A percentile compares a stretch with the other conserved stretches of the same genome.
Conservation (phyloP, 345 rosid genomes). For the Eucalyptus viminalis region DNA sequence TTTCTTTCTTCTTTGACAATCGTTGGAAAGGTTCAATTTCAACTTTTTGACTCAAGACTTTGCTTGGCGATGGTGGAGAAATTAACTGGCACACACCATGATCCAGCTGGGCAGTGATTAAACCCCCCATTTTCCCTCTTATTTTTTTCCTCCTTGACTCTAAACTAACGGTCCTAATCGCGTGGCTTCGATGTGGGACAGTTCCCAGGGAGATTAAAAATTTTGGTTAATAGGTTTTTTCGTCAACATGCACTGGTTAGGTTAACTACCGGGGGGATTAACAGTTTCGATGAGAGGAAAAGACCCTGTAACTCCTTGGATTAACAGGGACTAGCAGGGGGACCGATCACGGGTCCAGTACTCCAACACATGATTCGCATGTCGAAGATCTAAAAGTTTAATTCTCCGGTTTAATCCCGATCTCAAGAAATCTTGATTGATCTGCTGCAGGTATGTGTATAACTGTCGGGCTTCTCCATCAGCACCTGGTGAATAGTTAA, state of each 20-base stretch:
- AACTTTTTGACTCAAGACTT: not conserved
- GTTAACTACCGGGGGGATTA: not conserved
- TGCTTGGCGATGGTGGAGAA: not conserved
- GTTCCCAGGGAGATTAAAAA: not conserved
- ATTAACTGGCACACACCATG: not conserved
- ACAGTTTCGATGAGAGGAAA: not conserved
- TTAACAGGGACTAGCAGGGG: not conserved
- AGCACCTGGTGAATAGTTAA: no score
- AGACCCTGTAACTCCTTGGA: not conserved
- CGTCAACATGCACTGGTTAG: not conserved
- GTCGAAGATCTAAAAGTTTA: not conserved
- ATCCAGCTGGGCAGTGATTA: not conserved
- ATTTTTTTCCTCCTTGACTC: not conserved
- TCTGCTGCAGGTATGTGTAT: rapidly evolving
- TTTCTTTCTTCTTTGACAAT: not conserved
- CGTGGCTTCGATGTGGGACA: not conserved
- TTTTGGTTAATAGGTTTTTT: not conserved
- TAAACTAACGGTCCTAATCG: not conserved
- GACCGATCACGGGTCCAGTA: not conserved
- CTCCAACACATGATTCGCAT: not conserved
- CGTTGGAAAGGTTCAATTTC: not conserved
- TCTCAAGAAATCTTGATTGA: not conserved
- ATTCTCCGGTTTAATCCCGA: not conserved
- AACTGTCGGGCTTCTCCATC: not conserved
- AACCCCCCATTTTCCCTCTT: not conserved